These are phyloP conservation scores for Cucumis sativus DNA, from an alignment of 306 rosid species.

Conservation along the genomic window DNA sequence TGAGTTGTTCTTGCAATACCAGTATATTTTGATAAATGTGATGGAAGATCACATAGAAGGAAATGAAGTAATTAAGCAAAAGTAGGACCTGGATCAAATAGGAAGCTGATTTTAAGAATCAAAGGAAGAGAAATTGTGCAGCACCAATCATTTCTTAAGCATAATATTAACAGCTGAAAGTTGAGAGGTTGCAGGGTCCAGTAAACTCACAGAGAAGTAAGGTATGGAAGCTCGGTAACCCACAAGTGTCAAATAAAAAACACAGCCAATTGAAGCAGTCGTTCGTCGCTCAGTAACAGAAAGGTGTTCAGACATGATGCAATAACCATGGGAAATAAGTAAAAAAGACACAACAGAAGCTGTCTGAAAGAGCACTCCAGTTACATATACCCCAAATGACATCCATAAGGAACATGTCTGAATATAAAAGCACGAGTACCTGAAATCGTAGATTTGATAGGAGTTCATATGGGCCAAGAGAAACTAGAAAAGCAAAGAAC, in stretches of 20 bases:
- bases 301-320: slow-evolving; percentile 88
- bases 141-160: neutral
- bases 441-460: slow-evolving; percentile 16
- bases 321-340: slow-evolving; percentile 93
- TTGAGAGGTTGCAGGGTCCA: neutral
- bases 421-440: slow-evolving; percentile 86
- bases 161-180: neutral
- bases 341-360: slow-evolving; percentile 77
- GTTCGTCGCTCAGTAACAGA: slow-evolving; percentile 73
- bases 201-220: slow-evolving; percentile 63
- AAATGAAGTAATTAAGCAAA: slow-evolving; percentile 57
- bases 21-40: slow-evolving; percentile 75
- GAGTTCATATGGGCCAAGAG: neutral
- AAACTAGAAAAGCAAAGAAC: too few relatives aligned
- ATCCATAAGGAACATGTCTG: slow-evolving; percentile 92
- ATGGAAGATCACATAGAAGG: slow-evolving; percentile 77
- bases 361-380: slow-evolving; percentile 93
- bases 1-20: slow-evolving; percentile 61
- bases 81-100: slow-evolving; percentile 56
- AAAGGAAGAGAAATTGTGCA: slow-evolving; percentile 13
- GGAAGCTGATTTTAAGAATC: slow-evolving; percentile 8
- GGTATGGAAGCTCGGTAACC: slow-evolving; percentile 92
- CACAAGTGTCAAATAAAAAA: slow-evolving; percentile 87
- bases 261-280: slow-evolving; percentile 80
- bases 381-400: slow-evolving; percentile 92